Base-by-base conservation (phyloP, 768 basidiomycete genomes). In the Dioszegia crocea region DNA sequence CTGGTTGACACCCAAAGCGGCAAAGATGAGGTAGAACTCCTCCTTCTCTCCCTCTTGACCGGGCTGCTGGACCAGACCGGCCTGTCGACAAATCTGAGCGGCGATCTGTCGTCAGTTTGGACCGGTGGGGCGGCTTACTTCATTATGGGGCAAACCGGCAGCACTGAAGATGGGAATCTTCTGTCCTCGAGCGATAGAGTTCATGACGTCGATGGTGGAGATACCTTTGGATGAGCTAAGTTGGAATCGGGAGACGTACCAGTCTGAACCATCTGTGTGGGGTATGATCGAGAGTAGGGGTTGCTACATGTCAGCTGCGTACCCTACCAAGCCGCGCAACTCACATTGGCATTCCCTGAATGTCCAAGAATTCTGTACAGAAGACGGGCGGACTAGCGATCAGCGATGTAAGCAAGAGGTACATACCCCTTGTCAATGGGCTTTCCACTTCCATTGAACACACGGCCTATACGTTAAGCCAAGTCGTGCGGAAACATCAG, bases 1-100 rank as follows among this genome's bases (percentile, higher is more conserved):
- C 92, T 96, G 96, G 81, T 99, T 99, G 60, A 94, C 96, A 84
- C 96, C 96, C 96, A 99, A 98, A 46, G 96, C 96, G 57, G 93
- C 96, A 76, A 98, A 99, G 47, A 98, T 96, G 73, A 99, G 93
- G 47, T 91, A 94, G 83, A 99, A 99, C 79, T 99, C 94, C 74
- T 99, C 96, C 73, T 93, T 93, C 16, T 94, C 92, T 70, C 89
- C 91, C 79, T 98, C 98, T 31, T 73, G 66, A 53, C 77, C 77
- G 6, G 96, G 94, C 45, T 92, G 83, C 80, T 91, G 92, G 73
- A 99, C 96, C 60, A 99, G 81, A 62, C 94, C 96, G 33, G 96
- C 90, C 81, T 99, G 96, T 76, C 96, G 91, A 81, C 98, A 97
- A 76, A 98, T 99, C 84, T 99, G 96, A 44, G 96, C 96, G 71